Evolutionary conservation across 2,329 filamentous ascomycete species (phyloP).

Genomic region (Helicocarpus griseus): DNA sequence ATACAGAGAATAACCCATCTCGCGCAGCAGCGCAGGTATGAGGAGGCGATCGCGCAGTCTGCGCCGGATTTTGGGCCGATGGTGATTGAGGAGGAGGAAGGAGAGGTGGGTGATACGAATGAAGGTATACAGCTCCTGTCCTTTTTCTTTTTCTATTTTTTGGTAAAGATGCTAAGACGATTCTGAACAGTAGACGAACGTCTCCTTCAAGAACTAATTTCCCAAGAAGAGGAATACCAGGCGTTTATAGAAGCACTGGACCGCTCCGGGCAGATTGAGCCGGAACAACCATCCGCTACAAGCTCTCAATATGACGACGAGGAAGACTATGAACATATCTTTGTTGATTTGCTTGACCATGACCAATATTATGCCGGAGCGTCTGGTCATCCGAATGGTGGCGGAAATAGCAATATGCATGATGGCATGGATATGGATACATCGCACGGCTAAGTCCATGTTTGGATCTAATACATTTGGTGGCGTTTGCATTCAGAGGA

Average conservation of each 20-base stretch:
- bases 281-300: neutral
- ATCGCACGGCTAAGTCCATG: conserved; percentile 17
- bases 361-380: conserved; percentile 21
- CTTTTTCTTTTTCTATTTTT: neutral
- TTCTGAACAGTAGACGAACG: conserved; percentile 13
- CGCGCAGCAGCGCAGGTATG: conserved; percentile 29
- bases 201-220: conserved; percentile 27
- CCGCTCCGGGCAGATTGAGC: conserved; percentile 7
- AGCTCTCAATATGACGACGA: conserved; percentile 38
- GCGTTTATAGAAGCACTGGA: conserved; percentile 20
- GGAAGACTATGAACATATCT: conserved; percentile 52
- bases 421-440: conserved; percentile 36
- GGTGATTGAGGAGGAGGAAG: conserved; percentile 14
- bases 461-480: neutral
- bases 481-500: neutral
- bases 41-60: conserved; percentile 27
- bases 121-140: neutral
- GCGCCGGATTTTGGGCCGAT: conserved; percentile 16
- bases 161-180: neutral
- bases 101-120: conserved; percentile 17
- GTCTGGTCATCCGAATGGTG: no score
- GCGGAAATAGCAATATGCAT: conserved; percentile 9
- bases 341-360: conserved; percentile 55
- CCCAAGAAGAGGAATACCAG: conserved; percentile 10
- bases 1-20: conserved; percentile 34